Evolutionary conservation across 2,329 filamentous ascomycete genomes (phyloP).

Genomic region (Hypoxylon sp.): DNA sequence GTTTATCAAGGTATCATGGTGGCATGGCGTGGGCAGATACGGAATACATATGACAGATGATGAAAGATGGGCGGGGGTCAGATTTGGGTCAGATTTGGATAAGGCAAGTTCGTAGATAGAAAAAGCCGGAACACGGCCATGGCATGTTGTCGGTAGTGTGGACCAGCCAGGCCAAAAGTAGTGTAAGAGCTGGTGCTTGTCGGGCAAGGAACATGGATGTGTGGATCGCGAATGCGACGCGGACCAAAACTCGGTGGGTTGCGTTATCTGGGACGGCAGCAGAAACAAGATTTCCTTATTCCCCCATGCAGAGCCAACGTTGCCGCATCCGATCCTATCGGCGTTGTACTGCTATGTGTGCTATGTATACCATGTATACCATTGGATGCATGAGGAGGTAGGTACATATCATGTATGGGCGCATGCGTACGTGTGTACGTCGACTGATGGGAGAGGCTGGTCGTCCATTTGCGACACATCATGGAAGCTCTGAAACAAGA

Average conservation of each 20-base stretch:
- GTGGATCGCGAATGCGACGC: conserved; percentile 35
- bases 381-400: too few species aligned
- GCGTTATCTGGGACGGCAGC: conserved; percentile 31
- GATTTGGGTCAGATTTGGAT: conserved; percentile 13
- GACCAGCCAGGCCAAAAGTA: conserved; percentile 17
- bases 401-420: not conserved
- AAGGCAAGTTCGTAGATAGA: conserved; percentile 17
- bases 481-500: conserved; percentile 37
- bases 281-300: conserved; percentile 39
- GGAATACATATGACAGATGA: conserved; percentile 9
- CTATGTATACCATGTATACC: not conserved
- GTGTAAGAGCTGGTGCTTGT: not conserved
- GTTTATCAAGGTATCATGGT: conserved; percentile 25
- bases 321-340: conserved; percentile 29
- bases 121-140: conserved; percentile 18
- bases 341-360: not conserved
- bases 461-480: conserved; percentile 16
- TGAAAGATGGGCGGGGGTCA: not conserved
- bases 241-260: conserved; percentile 33
- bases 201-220: conserved; percentile 20
- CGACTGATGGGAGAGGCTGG: conserved; percentile 34
- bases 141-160: conserved; percentile 28
- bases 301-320: conserved; percentile 12
- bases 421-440: conserved; percentile 7
- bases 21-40: conserved; percentile 31